A percentile compares a stretch with the other conserved stretches of the same genome.
Evolutionary conservation across 2,329 filamentous ascomycete species (phyloP).

Genomic region (Paecilomyces niveus): DNA sequence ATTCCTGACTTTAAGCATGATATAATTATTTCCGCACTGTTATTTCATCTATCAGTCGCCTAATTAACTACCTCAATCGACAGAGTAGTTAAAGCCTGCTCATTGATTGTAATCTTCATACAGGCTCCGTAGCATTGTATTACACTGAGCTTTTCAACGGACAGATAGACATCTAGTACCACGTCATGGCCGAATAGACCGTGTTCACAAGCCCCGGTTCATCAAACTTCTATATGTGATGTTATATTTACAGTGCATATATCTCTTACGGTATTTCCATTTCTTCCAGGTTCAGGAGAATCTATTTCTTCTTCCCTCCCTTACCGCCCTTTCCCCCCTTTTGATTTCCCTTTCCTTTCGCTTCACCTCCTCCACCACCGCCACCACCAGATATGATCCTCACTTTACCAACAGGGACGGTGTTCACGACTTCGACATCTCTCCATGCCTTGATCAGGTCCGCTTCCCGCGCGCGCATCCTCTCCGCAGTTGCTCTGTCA

Average conservation of each 20-base stretch:
- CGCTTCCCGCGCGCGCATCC: constrained; percentile 78
- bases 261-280: neutral
- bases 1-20: no score
- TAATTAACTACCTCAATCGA: no score
- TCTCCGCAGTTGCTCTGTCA: constrained; percentile 55
- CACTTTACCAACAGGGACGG: constrained; percentile 72
- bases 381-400: constrained; percentile 68
- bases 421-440: constrained; percentile 72
- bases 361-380: constrained; percentile 23
- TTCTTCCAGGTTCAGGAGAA: neutral
- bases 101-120: no score
- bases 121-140: no score
- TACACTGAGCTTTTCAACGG: no score
- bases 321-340: constrained; percentile 21
- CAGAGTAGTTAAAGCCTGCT: no score
- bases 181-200: no score
- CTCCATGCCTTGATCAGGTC: constrained; percentile 76
- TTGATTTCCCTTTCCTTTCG: constrained; percentile 13
- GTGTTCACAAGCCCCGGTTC: no score
- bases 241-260: neutral
- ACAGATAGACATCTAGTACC: no score
- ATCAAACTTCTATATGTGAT: neutral
- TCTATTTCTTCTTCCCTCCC: constrained; percentile 35
- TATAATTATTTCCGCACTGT: no score
- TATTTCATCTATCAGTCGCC: no score